Evolutionary conservation across 192 early-diverging fungal species (phyloP), one percentile per base, ranked within the genome.

Genomic region (Backusella macrospora): DNA sequence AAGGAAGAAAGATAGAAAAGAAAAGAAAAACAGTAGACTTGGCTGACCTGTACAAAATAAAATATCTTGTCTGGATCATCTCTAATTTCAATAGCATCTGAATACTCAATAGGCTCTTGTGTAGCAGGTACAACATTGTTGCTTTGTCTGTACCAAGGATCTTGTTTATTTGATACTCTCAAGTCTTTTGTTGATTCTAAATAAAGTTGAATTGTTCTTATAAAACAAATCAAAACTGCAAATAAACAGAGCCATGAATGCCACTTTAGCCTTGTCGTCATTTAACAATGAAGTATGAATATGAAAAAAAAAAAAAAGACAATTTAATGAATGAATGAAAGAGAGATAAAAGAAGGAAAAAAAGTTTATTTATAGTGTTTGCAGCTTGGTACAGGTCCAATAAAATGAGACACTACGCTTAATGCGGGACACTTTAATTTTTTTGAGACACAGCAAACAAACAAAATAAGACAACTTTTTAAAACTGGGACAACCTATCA

Each of bases 11-110:
- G 2, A 34, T 34, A 34, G 29, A 34, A 34, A 34, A n/a, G n/a
- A 34, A 34, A 34, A 34, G 29, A 34, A 34, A 34, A n/a, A n/a
- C n/a, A n/a, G 29, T 34, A 34, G 29, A 34, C 29, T 34, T 34
- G 29, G 2, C 15, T 52, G 80, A 83, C 92, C 77, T 93, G 91
- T n/a, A 92, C 74, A 71, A 92, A 92, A 49, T 92, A 89, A 66
- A 93, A 85, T 0, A 93, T 71, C 39, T 86, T 82, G 72, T 89
- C 85, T 63, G 73, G 83, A 48, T 78, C 78, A 29, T 69, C 68
- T n/a, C 6, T 13, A 23, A 45, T 47, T 18, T 46, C 44, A 26
- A 23, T 69, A 5, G 68, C 44, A 4, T 38, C 40, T 66, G n/a
- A 21, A 42, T 43, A 66, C 10, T 40, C 38, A 4, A 44, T 29